Conservation (phyloP, 805 yeast species). For the Kodamaea hsintzibuensis region DNA sequence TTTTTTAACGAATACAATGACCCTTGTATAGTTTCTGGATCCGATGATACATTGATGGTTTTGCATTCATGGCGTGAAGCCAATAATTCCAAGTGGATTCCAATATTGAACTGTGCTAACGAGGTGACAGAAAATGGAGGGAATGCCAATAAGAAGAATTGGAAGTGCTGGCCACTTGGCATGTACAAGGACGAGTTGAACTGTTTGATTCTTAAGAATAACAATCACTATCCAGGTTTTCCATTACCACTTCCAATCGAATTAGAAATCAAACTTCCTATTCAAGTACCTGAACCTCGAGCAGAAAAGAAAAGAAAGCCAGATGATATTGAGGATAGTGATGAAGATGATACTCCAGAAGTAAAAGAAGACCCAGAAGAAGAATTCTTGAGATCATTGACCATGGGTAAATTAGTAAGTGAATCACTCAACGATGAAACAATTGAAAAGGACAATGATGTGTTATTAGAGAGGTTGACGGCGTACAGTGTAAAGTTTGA, state of each 20-base stretch:
- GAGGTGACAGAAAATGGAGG: slow-evolving; percentile 46
- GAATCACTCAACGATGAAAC: slow-evolving; percentile 46
- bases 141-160: slow-evolving; percentile 49
- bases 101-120: slow-evolving; percentile 63
- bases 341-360: slow-evolving; percentile 23
- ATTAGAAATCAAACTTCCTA: slow-evolving; percentile 68
- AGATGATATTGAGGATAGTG: slow-evolving; percentile 11
- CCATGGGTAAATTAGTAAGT: slow-evolving; percentile 60
- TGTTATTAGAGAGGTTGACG: slow-evolving; percentile 51
- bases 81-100: slow-evolving; percentile 83
- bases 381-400: slow-evolving; percentile 57
- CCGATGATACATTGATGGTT: slow-evolving; percentile 68
- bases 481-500: slow-evolving; percentile 62
- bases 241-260: slow-evolving; percentile 87
- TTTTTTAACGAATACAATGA: slow-evolving; percentile 89
- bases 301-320: slow-evolving; percentile 18
- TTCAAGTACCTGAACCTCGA: slow-evolving; percentile 28
- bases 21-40: slow-evolving; percentile 80
- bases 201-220: slow-evolving; percentile 73
- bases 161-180: slow-evolving; percentile 89
- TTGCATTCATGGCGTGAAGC: slow-evolving; percentile 78
- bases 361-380: slow-evolving; percentile 55
- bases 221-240: slow-evolving; percentile 64
- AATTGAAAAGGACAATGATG: slow-evolving; percentile 34
- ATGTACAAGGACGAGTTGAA: slow-evolving; percentile 66